phyloP scores from a whole-genome alignment of 2,329 filamentous ascomycete species.

The Cryphonectria japonica region DNA sequence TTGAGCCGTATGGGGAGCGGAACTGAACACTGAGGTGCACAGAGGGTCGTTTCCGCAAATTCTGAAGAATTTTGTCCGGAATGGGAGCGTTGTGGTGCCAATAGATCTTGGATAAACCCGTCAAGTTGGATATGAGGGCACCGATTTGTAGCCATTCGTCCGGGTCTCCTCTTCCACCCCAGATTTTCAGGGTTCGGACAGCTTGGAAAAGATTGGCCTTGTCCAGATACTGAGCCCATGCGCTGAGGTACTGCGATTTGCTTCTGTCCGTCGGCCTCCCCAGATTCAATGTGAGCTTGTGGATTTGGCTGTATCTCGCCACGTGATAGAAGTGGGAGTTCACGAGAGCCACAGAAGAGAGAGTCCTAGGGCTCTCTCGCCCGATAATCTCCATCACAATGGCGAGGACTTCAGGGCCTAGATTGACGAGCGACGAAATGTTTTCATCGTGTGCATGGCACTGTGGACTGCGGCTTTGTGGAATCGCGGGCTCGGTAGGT shows the following conservation, averaged over 20 bases:
- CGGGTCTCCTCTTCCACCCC: neutral
- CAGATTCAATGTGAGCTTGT: neutral
- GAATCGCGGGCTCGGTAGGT: neutral
- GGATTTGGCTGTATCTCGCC: conserved; percentile 10
- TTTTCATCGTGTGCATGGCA: neutral
- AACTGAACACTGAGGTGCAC: neutral
- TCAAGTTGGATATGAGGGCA: neutral
- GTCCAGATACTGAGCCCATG: neutral
- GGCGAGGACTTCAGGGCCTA: neutral
- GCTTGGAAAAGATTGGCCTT: neutral
- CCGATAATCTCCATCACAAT: neutral
- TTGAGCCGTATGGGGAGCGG: too few species aligned
- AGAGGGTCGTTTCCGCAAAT: neutral
- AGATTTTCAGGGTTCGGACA: neutral
- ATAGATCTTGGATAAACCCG: neutral
- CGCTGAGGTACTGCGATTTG: neutral
- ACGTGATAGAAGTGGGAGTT: neutral
- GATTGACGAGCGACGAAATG: neutral
- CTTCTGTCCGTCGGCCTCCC: too few species aligned
- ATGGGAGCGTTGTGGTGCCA: neutral
- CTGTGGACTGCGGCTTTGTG: neutral
- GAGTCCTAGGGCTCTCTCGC: neutral
- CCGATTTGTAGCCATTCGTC: neutral
- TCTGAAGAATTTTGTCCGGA: neutral
- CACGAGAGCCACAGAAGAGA: conserved; percentile 10